Conservation (phyloP, 306 rosid species). For the Argentina anserina region DNA sequence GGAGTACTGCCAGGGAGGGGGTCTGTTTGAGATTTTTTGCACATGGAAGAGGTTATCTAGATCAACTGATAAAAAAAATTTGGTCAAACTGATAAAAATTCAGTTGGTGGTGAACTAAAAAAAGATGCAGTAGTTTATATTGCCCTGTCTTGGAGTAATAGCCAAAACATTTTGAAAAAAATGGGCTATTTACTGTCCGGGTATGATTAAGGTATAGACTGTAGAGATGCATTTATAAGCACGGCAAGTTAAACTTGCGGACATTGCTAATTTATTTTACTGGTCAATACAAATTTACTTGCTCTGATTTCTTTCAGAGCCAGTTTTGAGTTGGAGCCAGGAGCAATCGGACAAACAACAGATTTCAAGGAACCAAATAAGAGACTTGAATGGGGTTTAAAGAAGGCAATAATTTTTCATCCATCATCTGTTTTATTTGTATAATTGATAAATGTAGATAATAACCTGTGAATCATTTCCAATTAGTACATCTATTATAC, state of each 20-base stretch:
- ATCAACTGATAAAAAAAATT: not conserved
- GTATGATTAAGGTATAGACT: not conserved
- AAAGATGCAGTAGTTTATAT: not conserved
- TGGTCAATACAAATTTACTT: constrained; percentile 8
- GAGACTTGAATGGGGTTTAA: constrained; percentile 77
- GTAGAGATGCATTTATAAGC: not conserved
- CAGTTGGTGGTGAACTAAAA: not conserved
- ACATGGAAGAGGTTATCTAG: not conserved
- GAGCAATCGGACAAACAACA: constrained; percentile 66
- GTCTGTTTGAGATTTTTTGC: not conserved
- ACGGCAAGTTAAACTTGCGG: not conserved
- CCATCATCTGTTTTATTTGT: constrained; percentile 5
- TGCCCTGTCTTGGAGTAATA: not conserved
- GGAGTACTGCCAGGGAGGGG: not conserved
- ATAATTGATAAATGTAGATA: not conserved
- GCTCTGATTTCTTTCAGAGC: constrained; percentile 48
- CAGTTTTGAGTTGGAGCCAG: constrained; percentile 80
- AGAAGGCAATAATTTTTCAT: constrained; percentile 51
- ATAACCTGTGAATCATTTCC: not conserved
- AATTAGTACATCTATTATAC: constrained; percentile 12
- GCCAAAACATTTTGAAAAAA: not conserved
- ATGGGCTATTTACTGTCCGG: not conserved
- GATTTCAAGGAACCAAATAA: constrained; percentile 75
- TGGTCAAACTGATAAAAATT: not conserved
- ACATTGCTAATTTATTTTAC: not conserved